Evolutionary conservation across 805 yeast genomes (phyloP), one percentile per base, ranked within the genome.

Genomic region (Wickerhamomyces bovis): DNA sequence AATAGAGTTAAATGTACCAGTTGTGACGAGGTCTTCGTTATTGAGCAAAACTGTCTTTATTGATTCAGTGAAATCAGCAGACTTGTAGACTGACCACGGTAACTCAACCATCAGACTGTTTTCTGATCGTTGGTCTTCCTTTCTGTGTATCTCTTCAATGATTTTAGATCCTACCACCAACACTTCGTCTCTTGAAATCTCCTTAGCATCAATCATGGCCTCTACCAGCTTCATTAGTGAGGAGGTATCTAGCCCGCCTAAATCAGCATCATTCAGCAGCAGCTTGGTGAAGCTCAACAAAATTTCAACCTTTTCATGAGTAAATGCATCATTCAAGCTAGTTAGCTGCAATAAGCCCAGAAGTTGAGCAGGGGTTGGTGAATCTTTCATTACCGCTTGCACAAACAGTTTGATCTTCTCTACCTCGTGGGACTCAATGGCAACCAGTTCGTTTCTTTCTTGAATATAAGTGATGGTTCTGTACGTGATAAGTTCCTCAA

Each of bases 41-140:
- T 38, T 11, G 4, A 31, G 25, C 6, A 47, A n/a, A 13, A 1
- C 4, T 3, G n/a, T 8, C 6, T 30, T 18, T 6, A 30, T 20
- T 6, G 15, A 4, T 15, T 13, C 15, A 4, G 38, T 38, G 9
- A 44, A 25, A 15, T 35, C 25, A 2, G 38, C 39, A 19, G 26
- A 23, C 12, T 33, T 41, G 39, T 44, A 47, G 25, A 44, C 45
- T 20, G 44, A 43, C 50, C 50, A 47, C 20, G 44, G 44, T 4
- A 44, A 20, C 18, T 33, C 36, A 33, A 33, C 36, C 3, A 16
- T 20, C 18, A 18, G 20, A 8, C 19, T 16, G n/a, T 28, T 28
- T n/a, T 33, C 36, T 8, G 20, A 16, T 33, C 11, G 5, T n/a
- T 4, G 12, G 2, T 8, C 41, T 8, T 13, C 6, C 10, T 31